A percentile compares a stretch with the other conserved stretches of the same genome.
Conservation (phyloP, 495 filamentous ascomycete species). For the Neurospora terricola region DNA sequence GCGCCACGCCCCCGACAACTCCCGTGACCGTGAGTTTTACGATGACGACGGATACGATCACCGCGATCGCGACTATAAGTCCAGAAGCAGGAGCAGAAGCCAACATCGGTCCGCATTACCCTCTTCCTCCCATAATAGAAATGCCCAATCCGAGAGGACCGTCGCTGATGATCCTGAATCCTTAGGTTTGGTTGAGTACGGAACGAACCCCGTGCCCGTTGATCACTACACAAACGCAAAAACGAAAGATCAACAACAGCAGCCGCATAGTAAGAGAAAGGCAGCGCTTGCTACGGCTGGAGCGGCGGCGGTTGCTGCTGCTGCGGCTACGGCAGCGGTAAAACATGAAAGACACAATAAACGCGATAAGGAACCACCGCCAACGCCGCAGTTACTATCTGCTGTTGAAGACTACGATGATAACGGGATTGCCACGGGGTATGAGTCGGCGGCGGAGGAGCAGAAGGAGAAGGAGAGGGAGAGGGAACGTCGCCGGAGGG, state of each 20-base stretch:
- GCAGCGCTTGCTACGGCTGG: background rate
- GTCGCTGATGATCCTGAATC: constrained; percentile 49
- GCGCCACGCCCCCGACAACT: constrained; percentile 35
- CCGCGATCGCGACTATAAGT: constrained; percentile 13
- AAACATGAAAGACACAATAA: background rate
- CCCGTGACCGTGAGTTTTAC: constrained; percentile 24
- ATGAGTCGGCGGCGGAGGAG: constrained; percentile 25
- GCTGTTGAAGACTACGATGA: background rate
- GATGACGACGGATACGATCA: constrained; percentile 18
- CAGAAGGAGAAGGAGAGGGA: constrained; percentile 18
- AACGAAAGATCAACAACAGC: background rate
- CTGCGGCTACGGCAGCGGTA: background rate
- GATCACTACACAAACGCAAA: too few relatives aligned
- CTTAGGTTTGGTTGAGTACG: constrained; percentile 74
- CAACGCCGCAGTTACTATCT: background rate
- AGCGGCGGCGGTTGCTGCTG: background rate
- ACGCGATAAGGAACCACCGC: constrained; percentile 26
- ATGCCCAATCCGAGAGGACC: background rate
- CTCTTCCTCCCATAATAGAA: constrained; percentile 20
- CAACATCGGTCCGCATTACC: constrained; percentile 42
- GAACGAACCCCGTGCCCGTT: constrained; percentile 49
- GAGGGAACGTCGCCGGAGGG: constrained; percentile 3
- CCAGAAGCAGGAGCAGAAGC: constrained; percentile 45
- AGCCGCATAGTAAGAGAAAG: background rate
- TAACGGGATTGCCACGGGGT: constrained; percentile 7